Evolutionary conservation across 106 monocot species (phyloP).

Genomic region (Dioscorea zingiberensis): DNA sequence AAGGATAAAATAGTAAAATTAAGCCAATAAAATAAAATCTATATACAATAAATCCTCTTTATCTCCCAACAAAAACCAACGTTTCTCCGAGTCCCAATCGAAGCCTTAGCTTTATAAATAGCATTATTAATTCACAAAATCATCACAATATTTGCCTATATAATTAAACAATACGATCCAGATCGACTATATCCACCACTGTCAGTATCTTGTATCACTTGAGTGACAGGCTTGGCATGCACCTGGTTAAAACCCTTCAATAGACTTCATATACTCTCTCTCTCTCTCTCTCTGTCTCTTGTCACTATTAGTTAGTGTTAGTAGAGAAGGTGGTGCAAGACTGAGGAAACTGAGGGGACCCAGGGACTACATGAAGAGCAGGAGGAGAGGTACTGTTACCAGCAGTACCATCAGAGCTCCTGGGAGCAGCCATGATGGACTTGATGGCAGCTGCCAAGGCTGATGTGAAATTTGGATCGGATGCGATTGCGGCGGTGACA

Average conservation of each 20-base stretch:
- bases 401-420: neutral
- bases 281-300: neutral
- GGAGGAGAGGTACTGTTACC: neutral
- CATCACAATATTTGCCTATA: neutral
- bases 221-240: too few species aligned
- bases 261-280: neutral
- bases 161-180: neutral
- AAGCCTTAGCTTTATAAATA: neutral
- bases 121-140: neutral
- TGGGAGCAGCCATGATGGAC: constrained; percentile 23
- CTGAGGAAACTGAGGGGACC: constrained; percentile 31
- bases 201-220: too few species aligned
- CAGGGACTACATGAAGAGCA: constrained; percentile 2
- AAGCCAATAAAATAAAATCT: too few species aligned
- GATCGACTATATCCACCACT: too few species aligned
- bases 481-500: constrained; percentile 32
- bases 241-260: neutral
- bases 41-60: too few species aligned
- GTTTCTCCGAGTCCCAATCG: too few species aligned
- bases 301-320: neutral
- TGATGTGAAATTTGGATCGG: constrained; percentile 44
- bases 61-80: too few species aligned
- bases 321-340: constrained; percentile 41
- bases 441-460: constrained; percentile 38
- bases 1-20: too few species aligned